A percentile compares a stretch with the other conserved stretches of the same genome.
These are phyloP conservation scores for Cryptococcus sp. DNA, from an alignment of 1,284 basidiomycete species.

Conservation along the genomic window DNA sequence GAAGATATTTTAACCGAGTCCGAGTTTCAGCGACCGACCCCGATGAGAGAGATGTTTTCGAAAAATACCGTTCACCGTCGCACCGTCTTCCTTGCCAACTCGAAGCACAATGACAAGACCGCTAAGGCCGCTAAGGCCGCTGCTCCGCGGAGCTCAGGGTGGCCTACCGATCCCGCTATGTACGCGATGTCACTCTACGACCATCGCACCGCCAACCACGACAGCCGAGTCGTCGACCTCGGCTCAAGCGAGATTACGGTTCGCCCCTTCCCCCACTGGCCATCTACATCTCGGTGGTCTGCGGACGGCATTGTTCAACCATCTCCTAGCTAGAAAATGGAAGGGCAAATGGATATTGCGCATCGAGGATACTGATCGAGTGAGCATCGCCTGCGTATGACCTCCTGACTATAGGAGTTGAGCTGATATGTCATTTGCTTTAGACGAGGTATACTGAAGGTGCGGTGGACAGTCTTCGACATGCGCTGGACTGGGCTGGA, in stretches of 20 bases:
- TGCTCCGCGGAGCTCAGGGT: too few relatives aligned
- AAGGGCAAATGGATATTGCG: conserved; percentile 87
- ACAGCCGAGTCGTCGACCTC: conserved; percentile 4
- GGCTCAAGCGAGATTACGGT: conserved; percentile 62
- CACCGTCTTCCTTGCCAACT: too few relatives aligned
- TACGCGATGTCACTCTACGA: conserved; percentile 17
- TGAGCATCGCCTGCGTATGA: conserved; percentile 48
- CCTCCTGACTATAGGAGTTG: background rate
- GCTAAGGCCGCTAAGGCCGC: too few relatives aligned
- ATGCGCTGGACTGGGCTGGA: conserved; percentile 87
- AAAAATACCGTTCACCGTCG: background rate
- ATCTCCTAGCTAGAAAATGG: conserved; percentile 77
- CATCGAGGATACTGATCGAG: conserved; percentile 93
- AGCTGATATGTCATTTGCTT: background rate
- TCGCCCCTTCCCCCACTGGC: conserved; percentile 97
- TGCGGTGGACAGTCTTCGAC: conserved; percentile 76
- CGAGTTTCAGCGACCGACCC: background rate
- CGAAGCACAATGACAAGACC: too few relatives aligned
- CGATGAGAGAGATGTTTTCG: background rate
- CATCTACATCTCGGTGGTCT: conserved; percentile 91
- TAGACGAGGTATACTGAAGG: conserved; percentile 19
- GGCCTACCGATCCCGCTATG: background rate
- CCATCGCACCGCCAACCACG: background rate
- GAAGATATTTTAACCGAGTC: conserved; percentile 4
- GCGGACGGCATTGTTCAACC: conserved; percentile 93